These are phyloP conservation scores for Lentinus tigrinus DNA, from an alignment of 768 basidiomycete genomes.

Conservation along the genomic window DNA sequence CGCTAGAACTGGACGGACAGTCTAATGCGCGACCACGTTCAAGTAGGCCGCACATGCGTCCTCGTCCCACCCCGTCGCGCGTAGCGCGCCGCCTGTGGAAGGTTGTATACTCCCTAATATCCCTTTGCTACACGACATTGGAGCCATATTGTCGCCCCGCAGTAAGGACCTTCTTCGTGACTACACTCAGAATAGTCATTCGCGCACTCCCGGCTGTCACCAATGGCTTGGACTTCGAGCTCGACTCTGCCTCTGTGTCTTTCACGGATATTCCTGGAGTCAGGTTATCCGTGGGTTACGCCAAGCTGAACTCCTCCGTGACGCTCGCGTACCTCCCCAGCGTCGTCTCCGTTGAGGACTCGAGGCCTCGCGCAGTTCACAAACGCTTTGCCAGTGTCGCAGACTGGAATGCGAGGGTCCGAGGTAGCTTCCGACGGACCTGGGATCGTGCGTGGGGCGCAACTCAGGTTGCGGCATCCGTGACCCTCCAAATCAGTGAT, in stretches of 20 bases:
- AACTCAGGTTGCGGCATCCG: constrained; percentile 54
- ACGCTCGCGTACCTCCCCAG: constrained; percentile 52
- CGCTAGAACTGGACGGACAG: constrained; percentile 42
- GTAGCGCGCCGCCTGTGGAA: constrained; percentile 34
- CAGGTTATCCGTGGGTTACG: constrained; percentile 48
- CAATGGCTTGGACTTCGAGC: constrained; percentile 65
- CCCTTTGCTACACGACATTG: constrained; percentile 40
- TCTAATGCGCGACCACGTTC: background rate
- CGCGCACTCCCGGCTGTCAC: constrained; percentile 67
- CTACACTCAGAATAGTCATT: constrained; percentile 56
- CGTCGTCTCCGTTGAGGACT: constrained; percentile 22
- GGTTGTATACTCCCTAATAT: constrained; percentile 17
- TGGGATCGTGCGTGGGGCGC: constrained; percentile 69
- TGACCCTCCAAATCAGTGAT: constrained; percentile 49
- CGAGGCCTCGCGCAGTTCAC: constrained; percentile 10
- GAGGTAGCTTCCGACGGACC: constrained; percentile 58
- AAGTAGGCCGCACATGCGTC: background rate
- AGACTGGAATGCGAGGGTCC: constrained; percentile 63
- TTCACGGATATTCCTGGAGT: constrained; percentile 52
- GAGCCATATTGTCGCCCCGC: constrained; percentile 66
- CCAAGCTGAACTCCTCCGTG: constrained; percentile 54
- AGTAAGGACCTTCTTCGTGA: constrained; percentile 54
- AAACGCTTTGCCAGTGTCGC: constrained; percentile 45
- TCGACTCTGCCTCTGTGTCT: constrained; percentile 53
- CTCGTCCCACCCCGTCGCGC: constrained; percentile 31